Percentiles rank a stretch among this genome's conserved stretches.
Evolutionary conservation across 1,284 basidiomycete genomes (phyloP).

Genomic region (Inonotus hispidus): DNA sequence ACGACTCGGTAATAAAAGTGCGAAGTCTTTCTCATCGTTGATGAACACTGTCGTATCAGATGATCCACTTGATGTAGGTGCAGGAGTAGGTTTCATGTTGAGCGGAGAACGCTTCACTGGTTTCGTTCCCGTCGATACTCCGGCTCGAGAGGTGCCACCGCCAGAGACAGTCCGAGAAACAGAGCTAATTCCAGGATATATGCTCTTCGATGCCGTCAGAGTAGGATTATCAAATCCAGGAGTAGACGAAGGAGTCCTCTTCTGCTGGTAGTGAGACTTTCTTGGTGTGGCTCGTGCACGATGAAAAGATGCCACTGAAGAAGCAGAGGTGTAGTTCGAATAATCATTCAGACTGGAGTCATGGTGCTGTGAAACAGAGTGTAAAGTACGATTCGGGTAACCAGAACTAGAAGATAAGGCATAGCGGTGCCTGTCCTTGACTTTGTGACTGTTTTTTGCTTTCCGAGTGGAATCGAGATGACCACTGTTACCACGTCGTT

Average conservation of each 20-base stretch:
- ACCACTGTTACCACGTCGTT: not conserved
- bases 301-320: not conserved
- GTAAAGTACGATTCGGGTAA: not conserved
- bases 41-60: constrained; percentile 38
- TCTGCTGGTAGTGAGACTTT: not conserved
- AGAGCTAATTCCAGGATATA: not conserved
- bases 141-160: not conserved
- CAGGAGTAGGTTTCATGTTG: constrained; percentile 35
- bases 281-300: not conserved
- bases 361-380: not conserved
- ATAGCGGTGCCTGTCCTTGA: not conserved
- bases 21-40: constrained; percentile 31
- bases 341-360: not conserved
- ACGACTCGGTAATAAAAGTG: constrained; percentile 35
- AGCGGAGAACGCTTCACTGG: not conserved
- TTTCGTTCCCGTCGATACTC: not conserved
- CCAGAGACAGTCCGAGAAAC: not conserved
- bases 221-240: not conserved
- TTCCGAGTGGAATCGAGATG: not conserved
- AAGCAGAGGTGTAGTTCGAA: not conserved
- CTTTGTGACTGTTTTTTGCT: not conserved
- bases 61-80: constrained; percentile 38
- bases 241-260: not conserved
- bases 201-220: not conserved
- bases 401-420: not conserved